Base-by-base conservation (phyloP, 129 eudicot genomes). In the Flaveria ramosissima region DNA sequence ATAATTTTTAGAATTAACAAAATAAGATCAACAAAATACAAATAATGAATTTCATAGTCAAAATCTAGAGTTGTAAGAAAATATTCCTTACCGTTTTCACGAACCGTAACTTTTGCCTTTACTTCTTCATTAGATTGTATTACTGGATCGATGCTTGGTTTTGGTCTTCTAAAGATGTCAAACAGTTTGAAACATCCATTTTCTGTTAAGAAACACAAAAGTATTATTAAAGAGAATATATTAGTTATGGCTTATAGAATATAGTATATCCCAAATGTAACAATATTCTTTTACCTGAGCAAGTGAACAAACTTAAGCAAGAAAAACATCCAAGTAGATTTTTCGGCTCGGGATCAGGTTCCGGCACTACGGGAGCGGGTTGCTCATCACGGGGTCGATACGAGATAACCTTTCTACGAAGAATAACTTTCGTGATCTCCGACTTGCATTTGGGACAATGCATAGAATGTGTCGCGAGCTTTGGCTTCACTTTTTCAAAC, bases 301-400 rank as follows among this genome's bases (percentile, higher is more conserved):
- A 87, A 32, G 79, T 69, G 81, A 90, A 90, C 72, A 90, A 48
- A 47, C 90, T 85, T 78, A 82, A 82, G 83, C 96, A 90, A 12
- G 87, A 82, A 17, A 75, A 75, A 70, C 96, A 90, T 71, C 92
- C 90, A 5, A 90, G 70, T 3, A 90, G 73, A 64, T 56, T 70
- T 0, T 71, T 26, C 21, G 68, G 77, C 9, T 80, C 86, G 3
- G 19, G 52, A 0, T 9, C 16, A 13, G 13, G 67, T 73, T 42
- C 52, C 17, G 66, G 74, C 16, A 0, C 64, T 13, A 15, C 45
- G 71, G 0, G 48, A 8, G 41, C 1, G 41, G 41, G 20, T 51
- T 5, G 19, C 20, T 51, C 57, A 1, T 1, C 17, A 6, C 21
- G n/a, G 3, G 46, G 41, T 9, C 53, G 68, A 20, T 26, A n/a